Base-by-base conservation (phyloP, 2,329 filamentous ascomycete species). In the Claviceps pusilla region DNA sequence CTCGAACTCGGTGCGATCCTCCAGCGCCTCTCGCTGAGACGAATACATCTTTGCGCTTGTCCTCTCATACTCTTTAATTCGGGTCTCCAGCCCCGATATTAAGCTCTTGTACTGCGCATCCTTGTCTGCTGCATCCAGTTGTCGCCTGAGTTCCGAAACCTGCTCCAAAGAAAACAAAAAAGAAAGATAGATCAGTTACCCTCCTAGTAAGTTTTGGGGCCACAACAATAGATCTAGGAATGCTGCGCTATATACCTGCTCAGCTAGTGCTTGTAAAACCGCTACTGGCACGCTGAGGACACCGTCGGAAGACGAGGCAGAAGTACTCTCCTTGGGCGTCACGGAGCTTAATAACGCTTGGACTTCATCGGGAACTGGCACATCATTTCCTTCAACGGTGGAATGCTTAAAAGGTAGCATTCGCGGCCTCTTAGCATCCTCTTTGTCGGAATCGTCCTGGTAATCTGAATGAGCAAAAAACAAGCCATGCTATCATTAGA, bases 1-100 rank as follows among this genome's bases (percentile, higher is more conserved):
- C 59, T 80, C 72, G 45, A 75, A 76, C 5, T 60, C 61, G 39
- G 68, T 69, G 39, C 77, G 74, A 28, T 82, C 78, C 55, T 73
- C 66, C 5, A 80, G 63, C 3, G 79, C 76, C 14, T 68, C 68
- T 58, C 76, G 72, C 55, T 74, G 75, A 47, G 70, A 71, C 7
- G 66, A 63, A 51, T 79, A 73, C 4, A 79, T 71, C 6, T 65
- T 64, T 28, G 67, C 66, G 2, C 74, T 63, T 2, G 75, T 75
- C 28, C 66, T 67, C 50, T 73, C 66, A 52, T 75, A 70, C 19
- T 74, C 74, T 35, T 73, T 70, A 16, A 76, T 62, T 50, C 76
- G 72, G 24, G 61, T 63, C 54, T 78, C 72, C 0, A 78, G 68
- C 2, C 64, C 66, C 39, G 69, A 61, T 37, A 77, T 73, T 1